Evolutionary conservation across 352 stramenopile species (phyloP), one percentile per base, ranked within the genome.

Genomic region (Phytophthora hibernalis): DNA sequence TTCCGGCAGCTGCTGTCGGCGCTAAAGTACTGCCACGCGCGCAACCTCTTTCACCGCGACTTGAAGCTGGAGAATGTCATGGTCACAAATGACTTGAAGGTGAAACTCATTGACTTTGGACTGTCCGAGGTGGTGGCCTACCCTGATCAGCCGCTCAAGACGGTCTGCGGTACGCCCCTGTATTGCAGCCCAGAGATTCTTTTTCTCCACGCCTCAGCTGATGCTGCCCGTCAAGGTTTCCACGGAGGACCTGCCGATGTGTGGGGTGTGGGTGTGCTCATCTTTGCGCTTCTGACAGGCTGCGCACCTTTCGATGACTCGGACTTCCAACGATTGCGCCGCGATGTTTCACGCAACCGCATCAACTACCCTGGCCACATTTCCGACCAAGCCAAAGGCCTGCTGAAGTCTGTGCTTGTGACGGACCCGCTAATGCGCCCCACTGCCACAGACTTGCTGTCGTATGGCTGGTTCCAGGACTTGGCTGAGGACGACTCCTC

Each of bases 21-120:
- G 30, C 76, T 98, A n/a, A 79, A 91, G 42, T 98, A 98, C 68
- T 96, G 97, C 64, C 94, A 98, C 70, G 83, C 78, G 2, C 68
- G 81, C 51, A 83, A 95, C 65, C 90, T 98, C 53, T 98, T 92
- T 69, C 96, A 98, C 77, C 91, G 96, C 47, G 96, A 98, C 69
- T 78, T 98, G 40, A 98, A 98, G 73, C 80, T 98, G 31, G 96
- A 98, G 69, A 98, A 98, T 89, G 92, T 98, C 24, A 81, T 98
- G 44, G 84, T 98, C 72, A 96, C 91, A 50, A 88, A 83, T 49
- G 93, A 98, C 62, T 79, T 92, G 47, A 85, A 93, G 54, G 86
- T 98, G 49, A 98, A 98, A 82, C 85, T 98, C 48, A 98, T 98
- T 77, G 94, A 98, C 78, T 98, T 98, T 88, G 96, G 96, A 37